These are phyloP conservation scores for Musa itinerans DNA, from an alignment of 176 grass and related monocot species.

Conservation along the genomic window DNA sequence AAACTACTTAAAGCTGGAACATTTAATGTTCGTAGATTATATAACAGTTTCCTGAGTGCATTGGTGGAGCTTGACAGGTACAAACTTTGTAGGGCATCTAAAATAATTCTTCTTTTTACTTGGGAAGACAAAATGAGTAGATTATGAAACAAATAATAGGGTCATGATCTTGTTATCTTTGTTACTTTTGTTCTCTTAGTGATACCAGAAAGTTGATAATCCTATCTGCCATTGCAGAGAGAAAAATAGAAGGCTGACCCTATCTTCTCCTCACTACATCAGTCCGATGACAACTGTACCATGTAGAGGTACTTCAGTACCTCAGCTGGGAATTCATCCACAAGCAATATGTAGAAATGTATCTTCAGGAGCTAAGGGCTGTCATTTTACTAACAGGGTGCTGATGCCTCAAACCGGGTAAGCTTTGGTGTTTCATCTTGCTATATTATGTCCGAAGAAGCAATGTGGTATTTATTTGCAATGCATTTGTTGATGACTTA, in stretches of 20 bases:
- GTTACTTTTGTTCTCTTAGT: neutral
- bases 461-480: neutral
- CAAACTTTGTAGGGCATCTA: neutral
- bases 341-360: conserved; percentile 22
- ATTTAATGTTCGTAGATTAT: neutral
- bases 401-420: conserved; percentile 37
- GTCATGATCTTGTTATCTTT: neutral
- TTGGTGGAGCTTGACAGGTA: neutral
- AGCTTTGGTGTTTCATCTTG: neutral
- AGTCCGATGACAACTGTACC: conserved; percentile 39
- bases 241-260: neutral
- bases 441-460: neutral
- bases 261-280: neutral
- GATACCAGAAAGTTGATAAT: neutral
- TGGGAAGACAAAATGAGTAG: neutral
- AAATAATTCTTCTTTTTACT: neutral
- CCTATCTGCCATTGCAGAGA: neutral
- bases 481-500: neutral
- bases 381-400: conserved; percentile 22
- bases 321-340: conserved; percentile 51
- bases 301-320: conserved; percentile 44
- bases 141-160: neutral
- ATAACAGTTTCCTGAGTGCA: neutral
- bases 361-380: conserved; percentile 16
- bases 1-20: neutral